Conservation (phyloP, 2,329 filamentous ascomycete genomes). For the Coleophoma eucalyptorum region DNA sequence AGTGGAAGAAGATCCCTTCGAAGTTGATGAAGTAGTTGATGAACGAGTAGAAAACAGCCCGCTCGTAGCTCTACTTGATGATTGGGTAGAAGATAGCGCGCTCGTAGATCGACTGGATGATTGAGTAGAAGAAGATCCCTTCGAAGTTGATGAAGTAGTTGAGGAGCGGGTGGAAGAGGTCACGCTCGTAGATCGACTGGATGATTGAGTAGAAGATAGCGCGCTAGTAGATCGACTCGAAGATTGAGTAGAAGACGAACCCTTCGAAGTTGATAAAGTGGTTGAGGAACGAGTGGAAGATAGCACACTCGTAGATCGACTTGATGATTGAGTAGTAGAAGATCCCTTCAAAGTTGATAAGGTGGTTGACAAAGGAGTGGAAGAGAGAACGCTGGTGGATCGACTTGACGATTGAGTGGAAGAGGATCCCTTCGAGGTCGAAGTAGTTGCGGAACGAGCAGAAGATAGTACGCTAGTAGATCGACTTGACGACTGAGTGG, state of each 20-base stretch:
- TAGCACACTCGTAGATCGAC: neutral
- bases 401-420: neutral
- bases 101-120: too few relatives aligned
- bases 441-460: neutral
- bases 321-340: neutral
- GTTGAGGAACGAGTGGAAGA: neutral
- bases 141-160: neutral
- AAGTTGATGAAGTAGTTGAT: neutral
- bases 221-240: too few relatives aligned
- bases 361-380: neutral
- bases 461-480: too few relatives aligned
- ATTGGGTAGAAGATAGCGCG: too few relatives aligned
- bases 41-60: neutral
- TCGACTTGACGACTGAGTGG: neutral
- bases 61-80: neutral
- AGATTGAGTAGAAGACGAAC: neutral
- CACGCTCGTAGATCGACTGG: neutral
- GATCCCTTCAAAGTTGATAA: neutral
- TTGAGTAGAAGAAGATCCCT: neutral
- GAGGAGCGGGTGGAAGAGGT: neutral
- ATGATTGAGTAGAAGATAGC: too few relatives aligned
- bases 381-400: too few relatives aligned
- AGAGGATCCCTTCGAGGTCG: neutral
- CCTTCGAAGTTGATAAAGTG: neutral
- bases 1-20: neutral